Percentiles rank a stretch among this genome's conserved stretches.
These are phyloP conservation scores for Exophiala mesophila DNA, from an alignment of 2,329 filamentous ascomycete species.

Conservation along the genomic window DNA sequence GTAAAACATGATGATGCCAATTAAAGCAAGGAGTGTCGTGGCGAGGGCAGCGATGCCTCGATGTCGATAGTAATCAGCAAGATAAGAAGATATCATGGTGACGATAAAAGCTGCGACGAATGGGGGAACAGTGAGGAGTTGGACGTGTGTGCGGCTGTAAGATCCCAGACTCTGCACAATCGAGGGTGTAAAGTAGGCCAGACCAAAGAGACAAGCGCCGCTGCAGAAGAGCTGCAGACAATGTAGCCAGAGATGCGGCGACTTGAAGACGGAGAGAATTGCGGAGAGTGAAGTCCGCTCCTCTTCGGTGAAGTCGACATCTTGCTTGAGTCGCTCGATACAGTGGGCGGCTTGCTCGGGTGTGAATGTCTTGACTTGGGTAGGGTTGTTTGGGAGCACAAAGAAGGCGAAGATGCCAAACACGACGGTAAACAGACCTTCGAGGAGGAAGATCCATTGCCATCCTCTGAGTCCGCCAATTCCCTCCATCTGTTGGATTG, in stretches of 20 bases:
- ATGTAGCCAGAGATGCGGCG: slow-evolving; percentile 59
- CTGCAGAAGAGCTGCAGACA: slow-evolving; percentile 81
- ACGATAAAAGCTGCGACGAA: slow-evolving; percentile 63
- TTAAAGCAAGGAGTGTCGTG: slow-evolving; percentile 50
- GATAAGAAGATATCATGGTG: slow-evolving; percentile 53
- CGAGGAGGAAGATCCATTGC: slow-evolving; percentile 9
- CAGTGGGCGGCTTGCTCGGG: slow-evolving; percentile 63
- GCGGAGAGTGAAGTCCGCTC: slow-evolving; percentile 59
- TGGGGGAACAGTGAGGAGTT: slow-evolving; percentile 69
- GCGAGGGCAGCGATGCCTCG: slow-evolving; percentile 61
- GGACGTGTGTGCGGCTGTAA: slow-evolving; percentile 57
- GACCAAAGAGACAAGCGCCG: not conserved
- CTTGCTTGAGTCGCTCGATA: slow-evolving; percentile 55
- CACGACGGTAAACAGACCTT: slow-evolving; percentile 32
- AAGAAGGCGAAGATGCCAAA: slow-evolving; percentile 33
- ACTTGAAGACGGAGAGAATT: slow-evolving; percentile 58
- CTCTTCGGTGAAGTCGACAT: slow-evolving; percentile 45
- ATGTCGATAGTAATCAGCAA: slow-evolving; percentile 54
- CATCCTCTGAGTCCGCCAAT: slow-evolving; percentile 31
- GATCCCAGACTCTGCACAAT: slow-evolving; percentile 60
- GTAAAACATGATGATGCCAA: slow-evolving; percentile 60
- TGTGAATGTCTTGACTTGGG: slow-evolving; percentile 65
- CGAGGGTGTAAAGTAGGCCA: slow-evolving; percentile 47
- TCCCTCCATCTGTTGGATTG: slow-evolving; percentile 72
- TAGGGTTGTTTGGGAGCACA: slow-evolving; percentile 71